Percentiles rank a stretch among this genome's conserved stretches.
Evolutionary conservation across 2,329 filamentous ascomycete genomes (phyloP).

Genomic region (Hymenotorrendiella dingleyae): DNA sequence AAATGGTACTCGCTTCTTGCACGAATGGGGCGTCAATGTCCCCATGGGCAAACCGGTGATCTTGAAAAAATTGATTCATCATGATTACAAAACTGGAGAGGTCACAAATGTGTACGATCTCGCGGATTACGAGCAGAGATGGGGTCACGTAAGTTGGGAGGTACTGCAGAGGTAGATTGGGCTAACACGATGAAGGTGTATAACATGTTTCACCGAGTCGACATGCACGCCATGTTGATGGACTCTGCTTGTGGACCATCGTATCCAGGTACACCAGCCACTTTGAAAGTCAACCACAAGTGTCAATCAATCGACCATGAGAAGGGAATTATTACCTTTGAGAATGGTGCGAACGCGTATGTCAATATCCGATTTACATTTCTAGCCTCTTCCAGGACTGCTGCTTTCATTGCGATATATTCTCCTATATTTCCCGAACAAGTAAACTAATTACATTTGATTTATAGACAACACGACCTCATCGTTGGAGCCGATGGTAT

Average conservation of each 20-base stretch:
- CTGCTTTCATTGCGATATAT: too few species aligned
- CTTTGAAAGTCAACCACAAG: constrained; percentile 46
- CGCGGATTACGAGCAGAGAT: constrained; percentile 57
- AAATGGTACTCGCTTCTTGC: constrained; percentile 64
- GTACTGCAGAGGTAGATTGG: not conserved
- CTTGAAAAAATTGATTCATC: constrained; percentile 60
- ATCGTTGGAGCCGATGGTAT: constrained; percentile 49
- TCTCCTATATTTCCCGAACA: too few species aligned
- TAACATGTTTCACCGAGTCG: constrained; percentile 62
- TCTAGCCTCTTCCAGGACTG: too few species aligned
- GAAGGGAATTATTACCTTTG: constrained; percentile 38
- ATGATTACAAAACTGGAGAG: constrained; percentile 65
- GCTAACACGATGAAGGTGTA: constrained; percentile 39
- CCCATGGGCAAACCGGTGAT: constrained; percentile 59
- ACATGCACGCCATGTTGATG: constrained; percentile 64
- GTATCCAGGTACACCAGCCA: constrained; percentile 48
- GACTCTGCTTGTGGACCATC: constrained; percentile 50
- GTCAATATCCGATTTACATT: too few species aligned
- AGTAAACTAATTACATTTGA: too few species aligned
- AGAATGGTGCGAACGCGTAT: constrained; percentile 27
- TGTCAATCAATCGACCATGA: constrained; percentile 41
- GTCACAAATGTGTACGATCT: constrained; percentile 58
- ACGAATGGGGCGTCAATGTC: constrained; percentile 62
- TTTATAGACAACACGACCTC: constrained; percentile 33
- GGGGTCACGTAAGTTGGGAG: constrained; percentile 45